A percentile compares a stretch with the other conserved stretches of the same genome.
Conservation (phyloP, 257 asterid species). For the Scutellaria minor region DNA sequence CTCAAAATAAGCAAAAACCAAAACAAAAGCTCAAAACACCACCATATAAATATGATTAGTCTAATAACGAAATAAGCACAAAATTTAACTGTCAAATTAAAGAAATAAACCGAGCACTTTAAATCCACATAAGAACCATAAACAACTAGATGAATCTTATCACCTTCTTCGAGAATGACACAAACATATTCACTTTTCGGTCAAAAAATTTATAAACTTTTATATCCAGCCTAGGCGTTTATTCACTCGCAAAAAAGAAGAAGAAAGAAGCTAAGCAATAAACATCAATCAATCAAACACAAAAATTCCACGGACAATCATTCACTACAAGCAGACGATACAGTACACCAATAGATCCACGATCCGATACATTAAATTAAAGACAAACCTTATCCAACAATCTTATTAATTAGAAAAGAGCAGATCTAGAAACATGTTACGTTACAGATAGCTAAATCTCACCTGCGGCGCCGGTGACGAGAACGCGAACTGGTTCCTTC, state of each 20-base stretch:
- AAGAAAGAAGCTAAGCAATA: not conserved
- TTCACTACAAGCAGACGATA: not conserved
- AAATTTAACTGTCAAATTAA: not conserved
- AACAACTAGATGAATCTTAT: not conserved
- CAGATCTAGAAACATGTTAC: not conserved
- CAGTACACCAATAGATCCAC: slow-evolving; percentile 12
- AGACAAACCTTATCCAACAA: not conserved
- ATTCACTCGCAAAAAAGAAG: not conserved
- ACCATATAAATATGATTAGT: not conserved
- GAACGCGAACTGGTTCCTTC: slow-evolving; percentile 48
- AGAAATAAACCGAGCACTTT: not conserved
- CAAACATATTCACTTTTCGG: not conserved
- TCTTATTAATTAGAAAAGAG: not conserved
- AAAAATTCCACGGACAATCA: not conserved
- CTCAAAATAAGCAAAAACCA: not conserved
- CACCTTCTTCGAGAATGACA: not conserved
- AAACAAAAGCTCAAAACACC: not conserved
- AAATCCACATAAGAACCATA: not conserved
- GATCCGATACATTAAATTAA: not conserved
- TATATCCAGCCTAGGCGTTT: not conserved
- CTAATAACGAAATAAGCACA: not conserved
- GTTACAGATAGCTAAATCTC: not conserved
- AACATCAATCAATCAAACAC: not conserved
- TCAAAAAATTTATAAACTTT: not conserved
- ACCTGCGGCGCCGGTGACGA: slow-evolving; percentile 57